phyloP scores from a whole-genome alignment of 345 rosid genomes.

The Noccaea bulbosa region DNA sequence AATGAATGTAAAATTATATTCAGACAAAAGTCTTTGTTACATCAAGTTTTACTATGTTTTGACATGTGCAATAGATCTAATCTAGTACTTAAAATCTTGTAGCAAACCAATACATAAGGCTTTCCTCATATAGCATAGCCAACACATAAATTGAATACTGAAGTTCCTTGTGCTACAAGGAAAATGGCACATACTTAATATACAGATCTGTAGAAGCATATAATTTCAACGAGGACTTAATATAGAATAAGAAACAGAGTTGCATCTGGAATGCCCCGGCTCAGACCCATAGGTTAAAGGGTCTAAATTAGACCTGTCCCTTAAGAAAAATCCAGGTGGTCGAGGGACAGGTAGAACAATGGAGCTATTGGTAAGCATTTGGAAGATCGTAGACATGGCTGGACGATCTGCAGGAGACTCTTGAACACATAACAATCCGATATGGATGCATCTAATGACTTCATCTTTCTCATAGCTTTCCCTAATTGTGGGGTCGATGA shows the following conservation, averaged over 20 bases:
- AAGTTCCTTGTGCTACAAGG: too few species aligned
- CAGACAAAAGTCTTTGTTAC: too few species aligned
- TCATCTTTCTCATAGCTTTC: slow-evolving; percentile 3
- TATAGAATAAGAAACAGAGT: background rate
- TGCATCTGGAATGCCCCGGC: background rate
- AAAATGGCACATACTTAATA: too few species aligned
- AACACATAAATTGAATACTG: too few species aligned
- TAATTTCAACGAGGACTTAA: too few species aligned
- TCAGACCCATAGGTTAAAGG: background rate
- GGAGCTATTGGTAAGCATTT: slow-evolving; percentile 43
- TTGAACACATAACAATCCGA: slow-evolving; percentile 27
- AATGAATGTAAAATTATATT: too few species aligned
- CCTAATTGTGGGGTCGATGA: slow-evolving; percentile 24
- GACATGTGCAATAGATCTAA: too few species aligned
- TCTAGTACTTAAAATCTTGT: too few species aligned
- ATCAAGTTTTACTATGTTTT: too few species aligned
- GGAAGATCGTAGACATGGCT: slow-evolving; percentile 41
- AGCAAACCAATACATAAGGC: too few species aligned
- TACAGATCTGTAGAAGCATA: too few species aligned
- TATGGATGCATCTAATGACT: slow-evolving; percentile 34
- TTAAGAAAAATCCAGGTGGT: slow-evolving; percentile 44
- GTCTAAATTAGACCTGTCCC: background rate
- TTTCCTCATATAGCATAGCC: too few species aligned
- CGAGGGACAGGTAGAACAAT: slow-evolving; percentile 43
- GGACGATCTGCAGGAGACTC: slow-evolving; percentile 46